Percentiles rank a stretch among this genome's conserved stretches.
Conservation (phyloP, 768 basidiomycete species). For the Thelephora aurantiotincta region DNA sequence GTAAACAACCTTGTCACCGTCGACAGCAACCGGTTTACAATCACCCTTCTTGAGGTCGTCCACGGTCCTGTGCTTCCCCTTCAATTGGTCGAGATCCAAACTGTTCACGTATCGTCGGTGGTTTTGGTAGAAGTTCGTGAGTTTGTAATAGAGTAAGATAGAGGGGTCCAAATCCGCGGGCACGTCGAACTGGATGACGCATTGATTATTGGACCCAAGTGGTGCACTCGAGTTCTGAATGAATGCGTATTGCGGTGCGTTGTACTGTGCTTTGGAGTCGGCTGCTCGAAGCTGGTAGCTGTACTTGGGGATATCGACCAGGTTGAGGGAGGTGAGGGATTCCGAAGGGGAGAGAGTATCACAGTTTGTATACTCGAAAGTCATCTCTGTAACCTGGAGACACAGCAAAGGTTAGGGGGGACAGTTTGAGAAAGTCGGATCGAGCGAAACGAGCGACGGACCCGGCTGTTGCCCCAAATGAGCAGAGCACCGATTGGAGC, state of each 20-base stretch:
- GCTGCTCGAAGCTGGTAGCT: constrained; percentile 53
- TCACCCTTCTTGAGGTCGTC: constrained; percentile 48
- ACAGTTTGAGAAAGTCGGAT: constrained; percentile 1
- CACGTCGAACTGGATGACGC: constrained; percentile 70
- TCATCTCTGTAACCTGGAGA: constrained; percentile 76
- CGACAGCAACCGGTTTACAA: constrained; percentile 72
- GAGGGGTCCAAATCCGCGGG: constrained; percentile 60
- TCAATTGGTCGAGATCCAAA: constrained; percentile 70
- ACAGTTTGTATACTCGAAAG: constrained; percentile 91
- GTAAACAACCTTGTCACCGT: constrained; percentile 51
- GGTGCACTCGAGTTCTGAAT: constrained; percentile 38
- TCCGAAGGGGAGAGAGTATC: constrained; percentile 39
- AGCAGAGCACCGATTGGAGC: constrained; percentile 92
- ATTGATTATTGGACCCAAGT: constrained; percentile 32
- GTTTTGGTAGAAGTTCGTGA: constrained; percentile 96
- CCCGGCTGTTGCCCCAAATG: constrained; percentile 75
- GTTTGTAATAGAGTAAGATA: constrained; percentile 92
- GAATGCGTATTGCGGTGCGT: constrained; percentile 64
- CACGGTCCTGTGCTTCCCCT: constrained; percentile 45
- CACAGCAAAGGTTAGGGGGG: constrained; percentile 8
- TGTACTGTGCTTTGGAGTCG: constrained; percentile 29
- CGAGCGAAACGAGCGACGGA: constrained; percentile 15
- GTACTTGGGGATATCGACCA: constrained; percentile 45
- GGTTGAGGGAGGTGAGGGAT: constrained; percentile 21
- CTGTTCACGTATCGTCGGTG: constrained; percentile 96